Percentiles rank a stretch among this genome's conserved stretches.
phyloP scores from a whole-genome alignment of 2,329 filamentous ascomycete species.

The Pseudocercospora vitis region DNA sequence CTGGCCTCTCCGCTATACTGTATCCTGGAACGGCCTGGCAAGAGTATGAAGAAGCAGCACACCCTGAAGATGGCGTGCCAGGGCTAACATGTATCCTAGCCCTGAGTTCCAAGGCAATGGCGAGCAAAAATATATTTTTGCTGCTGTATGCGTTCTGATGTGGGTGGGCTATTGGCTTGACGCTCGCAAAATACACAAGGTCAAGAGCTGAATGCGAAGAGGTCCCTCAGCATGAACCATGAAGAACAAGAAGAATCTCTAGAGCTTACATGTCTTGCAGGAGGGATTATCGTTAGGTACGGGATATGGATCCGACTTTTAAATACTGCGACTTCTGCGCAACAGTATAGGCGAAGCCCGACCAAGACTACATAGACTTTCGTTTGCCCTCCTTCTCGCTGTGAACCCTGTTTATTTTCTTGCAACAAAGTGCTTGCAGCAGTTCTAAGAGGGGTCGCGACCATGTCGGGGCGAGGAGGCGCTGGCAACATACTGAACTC shows the following conservation, averaged over 20 bases:
- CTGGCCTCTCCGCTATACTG: constrained; percentile 46
- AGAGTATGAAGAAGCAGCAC: constrained; percentile 35
- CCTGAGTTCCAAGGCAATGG: constrained; percentile 46
- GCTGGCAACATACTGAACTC: constrained; percentile 46
- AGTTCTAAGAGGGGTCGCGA: no score
- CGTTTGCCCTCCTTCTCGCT: not conserved
- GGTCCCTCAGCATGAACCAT: not conserved
- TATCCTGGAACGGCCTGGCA: constrained; percentile 48
- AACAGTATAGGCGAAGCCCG: not conserved
- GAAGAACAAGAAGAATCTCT: not conserved
- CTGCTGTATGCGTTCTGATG: constrained; percentile 27
- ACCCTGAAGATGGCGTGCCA: not conserved
- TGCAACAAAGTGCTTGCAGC: no score
- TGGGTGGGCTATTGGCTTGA: constrained; percentile 39
- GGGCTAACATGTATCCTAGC: constrained; percentile 16
- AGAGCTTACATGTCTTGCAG: no score
- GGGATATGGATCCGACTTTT: not conserved
- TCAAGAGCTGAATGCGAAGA: constrained; percentile 27
- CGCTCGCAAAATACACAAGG: constrained; percentile 23
- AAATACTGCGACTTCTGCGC: not conserved
- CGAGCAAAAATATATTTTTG: constrained; percentile 41
- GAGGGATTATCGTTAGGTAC: not conserved
- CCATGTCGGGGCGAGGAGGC: constrained; percentile 44
- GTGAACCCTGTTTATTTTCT: no score
- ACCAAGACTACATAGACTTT: constrained; percentile 2